A percentile compares a stretch with the other conserved stretches of the same genome.
Conservation (phyloP, 2,329 filamentous ascomycete species). For the Pyrenophora tritici-repentis region DNA sequence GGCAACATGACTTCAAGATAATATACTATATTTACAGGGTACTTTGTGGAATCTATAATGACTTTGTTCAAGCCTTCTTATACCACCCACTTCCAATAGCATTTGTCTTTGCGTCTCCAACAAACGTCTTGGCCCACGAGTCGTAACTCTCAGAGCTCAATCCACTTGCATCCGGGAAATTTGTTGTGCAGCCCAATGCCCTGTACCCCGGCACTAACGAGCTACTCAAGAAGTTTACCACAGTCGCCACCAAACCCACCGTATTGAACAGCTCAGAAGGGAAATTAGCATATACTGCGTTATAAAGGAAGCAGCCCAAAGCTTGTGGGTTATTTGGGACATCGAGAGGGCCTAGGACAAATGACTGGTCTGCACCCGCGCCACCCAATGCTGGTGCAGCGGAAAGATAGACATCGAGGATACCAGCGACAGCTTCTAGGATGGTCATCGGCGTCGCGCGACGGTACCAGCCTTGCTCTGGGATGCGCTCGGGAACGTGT, state of each 20-base stretch:
- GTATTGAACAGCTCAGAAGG: constrained; percentile 22
- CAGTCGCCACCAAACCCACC: constrained; percentile 6
- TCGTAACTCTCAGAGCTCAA: constrained; percentile 3
- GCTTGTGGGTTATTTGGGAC: constrained; percentile 22
- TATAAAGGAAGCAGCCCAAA: constrained; percentile 25
- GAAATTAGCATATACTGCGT: constrained; percentile 25
- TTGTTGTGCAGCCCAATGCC: constrained; percentile 18
- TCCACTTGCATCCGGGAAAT: constrained; percentile 20
- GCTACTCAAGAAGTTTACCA: constrained; percentile 18
- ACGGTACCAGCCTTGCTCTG: constrained; percentile 28
- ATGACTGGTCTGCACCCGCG: constrained; percentile 20
- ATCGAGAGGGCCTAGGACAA: constrained; percentile 17
- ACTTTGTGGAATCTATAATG: too few relatives aligned
- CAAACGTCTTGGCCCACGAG: constrained; percentile 14
- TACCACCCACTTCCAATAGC: constrained; percentile 25
- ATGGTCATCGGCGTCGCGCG: constrained; percentile 26
- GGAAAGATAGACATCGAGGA: constrained; percentile 26
- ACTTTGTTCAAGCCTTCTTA: constrained; percentile 4
- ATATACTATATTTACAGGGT: too few relatives aligned
- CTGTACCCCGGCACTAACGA: constrained; percentile 19
- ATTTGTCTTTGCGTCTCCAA: constrained; percentile 20
- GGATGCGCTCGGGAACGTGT: constrained; percentile 28
- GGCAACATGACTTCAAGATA: too few relatives aligned
- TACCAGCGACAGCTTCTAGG: constrained; percentile 21
- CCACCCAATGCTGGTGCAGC: constrained; percentile 20